phyloP scores from a whole-genome alignment of 1,284 basidiomycete genomes.

The Tremellales sp. region DNA sequence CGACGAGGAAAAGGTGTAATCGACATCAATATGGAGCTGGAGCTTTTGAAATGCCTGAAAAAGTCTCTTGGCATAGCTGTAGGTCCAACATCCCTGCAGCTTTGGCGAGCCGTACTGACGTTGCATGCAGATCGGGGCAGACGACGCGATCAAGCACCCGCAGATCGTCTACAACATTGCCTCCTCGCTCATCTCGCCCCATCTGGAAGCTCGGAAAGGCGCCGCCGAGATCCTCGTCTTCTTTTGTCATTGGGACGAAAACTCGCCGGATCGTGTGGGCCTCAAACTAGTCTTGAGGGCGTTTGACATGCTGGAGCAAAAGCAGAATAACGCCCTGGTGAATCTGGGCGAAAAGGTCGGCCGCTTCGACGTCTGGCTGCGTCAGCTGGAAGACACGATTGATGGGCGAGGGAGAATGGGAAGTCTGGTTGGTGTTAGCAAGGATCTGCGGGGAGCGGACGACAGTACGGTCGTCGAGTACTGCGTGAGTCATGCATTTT shows the following conservation, averaged over 20 bases:
- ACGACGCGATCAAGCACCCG: slow-evolving; percentile 73
- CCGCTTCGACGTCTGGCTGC: slow-evolving; percentile 86
- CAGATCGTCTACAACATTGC: slow-evolving; percentile 77
- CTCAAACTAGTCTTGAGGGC: slow-evolving; percentile 52
- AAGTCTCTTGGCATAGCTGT: slow-evolving; percentile 76
- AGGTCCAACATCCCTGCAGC: slow-evolving; percentile 27
- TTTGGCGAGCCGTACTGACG: background rate
- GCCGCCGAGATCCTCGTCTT: slow-evolving; percentile 68
- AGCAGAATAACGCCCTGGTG: slow-evolving; percentile 28
- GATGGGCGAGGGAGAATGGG: slow-evolving; percentile 91
- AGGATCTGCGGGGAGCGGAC: slow-evolving; percentile 62
- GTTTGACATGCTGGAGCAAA: slow-evolving; percentile 47
- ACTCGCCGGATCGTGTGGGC: slow-evolving; percentile 43
- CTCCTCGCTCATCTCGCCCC: slow-evolving; percentile 77
- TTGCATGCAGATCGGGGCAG: slow-evolving; percentile 59
- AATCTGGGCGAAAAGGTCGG: slow-evolving; percentile 57
- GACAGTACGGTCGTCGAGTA: slow-evolving; percentile 31
- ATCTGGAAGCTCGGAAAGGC: slow-evolving; percentile 73
- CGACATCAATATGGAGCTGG: slow-evolving; percentile 76
- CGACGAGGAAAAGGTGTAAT: slow-evolving; percentile 57
- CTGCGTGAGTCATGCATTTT: slow-evolving; percentile 25
- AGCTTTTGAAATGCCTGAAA: slow-evolving; percentile 83
- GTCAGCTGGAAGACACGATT: slow-evolving; percentile 70
- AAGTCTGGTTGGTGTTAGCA: slow-evolving; percentile 87
- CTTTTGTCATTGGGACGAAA: slow-evolving; percentile 50